These are phyloP conservation scores for Cephalotrichum gorgonifer DNA, from an alignment of 2,329 filamentous ascomycete genomes.

Conservation along the genomic window DNA sequence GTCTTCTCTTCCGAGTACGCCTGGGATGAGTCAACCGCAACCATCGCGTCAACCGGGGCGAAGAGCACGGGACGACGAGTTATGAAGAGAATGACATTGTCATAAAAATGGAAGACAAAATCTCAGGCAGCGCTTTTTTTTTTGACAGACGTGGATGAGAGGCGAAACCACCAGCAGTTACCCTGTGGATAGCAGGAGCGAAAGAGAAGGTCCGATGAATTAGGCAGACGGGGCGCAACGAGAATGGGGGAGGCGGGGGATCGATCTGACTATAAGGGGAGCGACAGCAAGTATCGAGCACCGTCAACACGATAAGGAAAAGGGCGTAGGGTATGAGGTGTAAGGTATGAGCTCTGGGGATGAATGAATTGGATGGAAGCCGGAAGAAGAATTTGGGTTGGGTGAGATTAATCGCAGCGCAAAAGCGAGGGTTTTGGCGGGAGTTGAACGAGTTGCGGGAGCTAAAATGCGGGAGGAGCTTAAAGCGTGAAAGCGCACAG, in stretches of 20 bases:
- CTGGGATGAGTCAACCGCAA: conserved; percentile 16
- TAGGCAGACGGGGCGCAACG: not conserved
- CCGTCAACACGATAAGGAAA: not conserved
- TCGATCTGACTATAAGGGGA: not conserved
- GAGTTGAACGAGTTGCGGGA: not conserved
- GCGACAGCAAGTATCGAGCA: not conserved
- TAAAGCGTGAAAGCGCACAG: not conserved
- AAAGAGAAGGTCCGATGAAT: not conserved
- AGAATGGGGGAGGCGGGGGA: not conserved
- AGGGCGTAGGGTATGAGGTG: not conserved
- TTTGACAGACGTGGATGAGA: not conserved
- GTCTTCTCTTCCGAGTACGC: conserved; percentile 40
- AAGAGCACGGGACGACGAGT: not conserved
- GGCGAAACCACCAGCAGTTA: not conserved
- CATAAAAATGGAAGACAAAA: not conserved
- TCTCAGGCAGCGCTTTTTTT: not conserved
- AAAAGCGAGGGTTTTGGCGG: not conserved
- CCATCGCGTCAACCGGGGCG: conserved; percentile 1
- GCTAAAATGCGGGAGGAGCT: not conserved
- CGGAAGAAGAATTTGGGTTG: not conserved
- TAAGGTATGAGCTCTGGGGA: no score
- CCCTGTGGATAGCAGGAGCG: not conserved
- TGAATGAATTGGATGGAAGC: not conserved
- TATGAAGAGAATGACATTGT: conserved; percentile 1
- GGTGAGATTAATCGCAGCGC: not conserved